Conservation (phyloP, 2,329 filamentous ascomycete genomes). For the Lachnellula cervina region DNA sequence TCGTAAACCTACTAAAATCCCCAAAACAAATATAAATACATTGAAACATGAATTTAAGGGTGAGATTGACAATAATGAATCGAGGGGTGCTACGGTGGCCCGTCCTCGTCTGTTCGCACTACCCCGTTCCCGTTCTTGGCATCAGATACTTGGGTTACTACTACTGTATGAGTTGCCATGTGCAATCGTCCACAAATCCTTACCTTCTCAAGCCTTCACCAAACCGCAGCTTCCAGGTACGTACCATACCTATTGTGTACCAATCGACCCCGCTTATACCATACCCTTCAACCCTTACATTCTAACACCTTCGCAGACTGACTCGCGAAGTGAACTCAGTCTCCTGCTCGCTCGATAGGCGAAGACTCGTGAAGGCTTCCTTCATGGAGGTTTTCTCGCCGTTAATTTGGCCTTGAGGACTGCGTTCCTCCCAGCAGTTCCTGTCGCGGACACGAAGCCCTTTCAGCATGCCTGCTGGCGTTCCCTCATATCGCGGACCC, state of each 20-base stretch:
- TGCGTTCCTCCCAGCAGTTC: conserved; percentile 10
- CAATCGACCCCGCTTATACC: not conserved
- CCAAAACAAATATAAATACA: too few species aligned
- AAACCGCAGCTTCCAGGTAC: not conserved
- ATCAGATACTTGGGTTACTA: not conserved
- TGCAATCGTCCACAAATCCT: not conserved
- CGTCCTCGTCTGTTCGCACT: too few species aligned
- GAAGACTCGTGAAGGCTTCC: not conserved
- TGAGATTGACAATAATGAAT: too few species aligned
- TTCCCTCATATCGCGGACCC: not conserved
- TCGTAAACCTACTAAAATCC: too few species aligned
- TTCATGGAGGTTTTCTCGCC: conserved; percentile 12
- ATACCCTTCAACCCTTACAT: conserved; percentile 2
- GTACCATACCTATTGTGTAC: not conserved
- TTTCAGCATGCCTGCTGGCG: conserved; percentile 4
- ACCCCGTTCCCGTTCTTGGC: not conserved
- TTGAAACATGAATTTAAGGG: too few species aligned
- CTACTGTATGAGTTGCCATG: not conserved
- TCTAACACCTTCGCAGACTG: not conserved
- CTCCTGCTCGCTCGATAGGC: not conserved
- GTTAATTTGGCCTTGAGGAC: conserved; percentile 14
- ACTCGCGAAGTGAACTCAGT: not conserved
- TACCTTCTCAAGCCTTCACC: not conserved
- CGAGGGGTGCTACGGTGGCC: too few species aligned
- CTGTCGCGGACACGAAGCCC: conserved; percentile 5